Evolutionary conservation across 495 filamentous ascomycete species (phyloP).

Genomic region (Hypomontagnella monticulosa): DNA sequence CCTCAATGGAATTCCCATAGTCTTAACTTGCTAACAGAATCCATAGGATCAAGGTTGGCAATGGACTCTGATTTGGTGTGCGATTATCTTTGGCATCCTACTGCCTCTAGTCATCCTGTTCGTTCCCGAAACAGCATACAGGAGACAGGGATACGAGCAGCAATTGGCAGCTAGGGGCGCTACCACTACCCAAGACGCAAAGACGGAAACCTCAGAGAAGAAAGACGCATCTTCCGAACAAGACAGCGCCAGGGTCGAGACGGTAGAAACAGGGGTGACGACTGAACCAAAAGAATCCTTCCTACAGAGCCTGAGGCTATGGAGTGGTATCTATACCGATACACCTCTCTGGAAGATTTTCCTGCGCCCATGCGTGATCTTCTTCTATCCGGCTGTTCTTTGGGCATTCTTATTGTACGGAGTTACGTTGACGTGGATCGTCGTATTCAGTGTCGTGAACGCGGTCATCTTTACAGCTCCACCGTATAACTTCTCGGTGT

Average conservation of each 20-base stretch:
- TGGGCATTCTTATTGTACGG: conserved; percentile 65
- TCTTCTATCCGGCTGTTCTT: conserved; percentile 64
- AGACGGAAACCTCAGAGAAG: conserved; percentile 43
- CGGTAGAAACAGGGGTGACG: conserved; percentile 34
- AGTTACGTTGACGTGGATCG: conserved; percentile 61
- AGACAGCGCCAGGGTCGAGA: conserved; percentile 30
- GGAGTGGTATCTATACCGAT: conserved; percentile 52
- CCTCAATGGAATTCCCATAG: neutral
- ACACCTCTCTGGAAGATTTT: conserved; percentile 62
- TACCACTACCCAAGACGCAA: conserved; percentile 34
- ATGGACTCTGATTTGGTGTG: conserved; percentile 66
- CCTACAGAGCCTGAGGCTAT: conserved; percentile 46
- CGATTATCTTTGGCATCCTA: conserved; percentile 62
- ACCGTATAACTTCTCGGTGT: conserved; percentile 64
- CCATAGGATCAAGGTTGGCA: conserved; percentile 58
- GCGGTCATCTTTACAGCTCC: conserved; percentile 58
- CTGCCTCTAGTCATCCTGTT: conserved; percentile 58
- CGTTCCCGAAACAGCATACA: conserved; percentile 64
- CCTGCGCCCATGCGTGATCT: conserved; percentile 58
- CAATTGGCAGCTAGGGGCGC: conserved; percentile 29
- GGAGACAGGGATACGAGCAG: conserved; percentile 46
- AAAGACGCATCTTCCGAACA: conserved; percentile 27
- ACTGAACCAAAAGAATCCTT: conserved; percentile 47
- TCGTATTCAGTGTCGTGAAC: conserved; percentile 64
- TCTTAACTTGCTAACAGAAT: conserved; percentile 17